Base-by-base conservation (phyloP, 2,329 filamentous ascomycete genomes). In the Mollisia scopiformis region DNA sequence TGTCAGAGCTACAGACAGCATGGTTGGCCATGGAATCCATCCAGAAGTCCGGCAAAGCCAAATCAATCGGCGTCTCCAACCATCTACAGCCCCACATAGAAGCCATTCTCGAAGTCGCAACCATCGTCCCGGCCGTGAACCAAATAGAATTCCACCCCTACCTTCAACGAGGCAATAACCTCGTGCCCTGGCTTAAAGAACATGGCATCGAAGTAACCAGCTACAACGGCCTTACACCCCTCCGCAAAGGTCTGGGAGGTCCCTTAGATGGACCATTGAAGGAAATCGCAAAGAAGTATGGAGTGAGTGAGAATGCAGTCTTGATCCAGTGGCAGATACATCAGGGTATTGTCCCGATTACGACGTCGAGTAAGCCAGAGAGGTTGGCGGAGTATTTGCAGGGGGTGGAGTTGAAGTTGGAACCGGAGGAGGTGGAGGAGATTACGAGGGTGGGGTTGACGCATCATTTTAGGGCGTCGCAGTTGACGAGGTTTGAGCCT, bases 21-120 rank as follows among this genome's bases (percentile, higher is more conserved):
- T 87, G 85, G 84, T 78, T 79, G 35, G 78, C 84, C 59, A 73
- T 87, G 62, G 84, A 88, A 68, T 83, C 83, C 37, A 84, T 93
- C 80, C 81, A 86, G 73, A 82, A 82, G 47, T 82, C 83, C 1
- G 88, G 88, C 64, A 82, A 83, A 60, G 85, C 84, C 54, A 81
- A 79, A 66, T 86, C 88, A 62, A 91, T 93, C 66, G 90, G 91
- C 59, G 86, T 93, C 14, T 90, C 87, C 71, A 93, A 93, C 78
- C 93, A 89, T 70, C 68, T 82, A 37, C 76, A 78, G 66, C 70
- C 76, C 46, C 77, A 88, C 66, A 74, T 88, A 30, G 80, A 86
- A 71, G 69, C 76, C 2, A 69, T 87, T 47, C 76, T 87, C 3
- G 72, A 80, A 71, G 83, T 84, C 0, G 78, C 78, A 16, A 76